phyloP scores from a whole-genome alignment of 2,329 filamentous ascomycete species.

The Ophiosphaerella korrae region DNA sequence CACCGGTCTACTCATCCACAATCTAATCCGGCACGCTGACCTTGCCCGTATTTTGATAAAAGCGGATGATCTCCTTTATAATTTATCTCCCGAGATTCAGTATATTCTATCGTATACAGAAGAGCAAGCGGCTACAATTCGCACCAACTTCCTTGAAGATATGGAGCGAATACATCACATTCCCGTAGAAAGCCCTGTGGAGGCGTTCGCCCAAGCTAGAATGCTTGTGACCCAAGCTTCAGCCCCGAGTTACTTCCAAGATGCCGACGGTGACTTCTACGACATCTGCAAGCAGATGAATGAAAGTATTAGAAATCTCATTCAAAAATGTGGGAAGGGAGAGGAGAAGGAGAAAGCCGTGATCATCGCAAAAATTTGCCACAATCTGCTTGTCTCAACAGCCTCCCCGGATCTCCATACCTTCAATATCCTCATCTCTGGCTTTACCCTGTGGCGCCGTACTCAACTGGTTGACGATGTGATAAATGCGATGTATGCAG shows the following conservation, averaged over 20 bases:
- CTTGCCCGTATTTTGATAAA: slow-evolving; percentile 8
- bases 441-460: slow-evolving; percentile 54
- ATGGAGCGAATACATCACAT: slow-evolving; percentile 19
- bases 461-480: slow-evolving; percentile 32
- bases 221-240: slow-evolving; percentile 12
- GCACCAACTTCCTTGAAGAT: slow-evolving; percentile 20
- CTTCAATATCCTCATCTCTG: slow-evolving; percentile 72
- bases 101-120: slow-evolving; percentile 12
- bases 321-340: slow-evolving; percentile 17
- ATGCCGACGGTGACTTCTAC: slow-evolving; percentile 45
- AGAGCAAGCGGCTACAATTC: slow-evolving; percentile 5
- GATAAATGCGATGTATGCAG: slow-evolving; percentile 39
- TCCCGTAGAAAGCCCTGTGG: slow-evolving; percentile 11
- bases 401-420: slow-evolving; percentile 69
- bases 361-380: slow-evolving; percentile 52
- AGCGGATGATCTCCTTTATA: slow-evolving; percentile 4
- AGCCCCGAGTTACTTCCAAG: slow-evolving; percentile 46
- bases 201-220: slow-evolving; percentile 15
- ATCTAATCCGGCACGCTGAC: slow-evolving; percentile 34
- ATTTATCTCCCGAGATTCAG: slow-evolving; percentile 28
- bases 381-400: slow-evolving; percentile 68
- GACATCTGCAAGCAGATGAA: slow-evolving; percentile 38
- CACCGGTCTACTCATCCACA: slow-evolving; percentile 48
- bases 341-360: slow-evolving; percentile 18
- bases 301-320: slow-evolving; percentile 28